These are phyloP conservation scores for Aureobasidium sp. DNA, from an alignment of 2,329 filamentous ascomycete genomes.

Conservation along the genomic window DNA sequence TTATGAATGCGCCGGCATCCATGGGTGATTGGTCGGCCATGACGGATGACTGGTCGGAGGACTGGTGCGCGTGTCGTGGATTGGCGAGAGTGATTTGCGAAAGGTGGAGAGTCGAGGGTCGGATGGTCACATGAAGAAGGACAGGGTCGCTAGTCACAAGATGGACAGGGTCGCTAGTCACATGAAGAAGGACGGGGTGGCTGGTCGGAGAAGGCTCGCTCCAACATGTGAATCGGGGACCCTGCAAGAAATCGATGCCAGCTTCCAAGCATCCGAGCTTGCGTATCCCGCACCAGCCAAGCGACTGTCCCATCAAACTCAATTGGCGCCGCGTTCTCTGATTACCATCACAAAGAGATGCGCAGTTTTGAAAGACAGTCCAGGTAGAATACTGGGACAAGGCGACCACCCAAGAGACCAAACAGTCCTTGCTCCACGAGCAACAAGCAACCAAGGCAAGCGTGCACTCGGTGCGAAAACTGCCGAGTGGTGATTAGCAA, in stretches of 20 bases:
- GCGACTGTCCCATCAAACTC: background rate
- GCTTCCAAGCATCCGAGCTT: background rate
- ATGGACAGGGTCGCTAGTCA: conserved; percentile 1
- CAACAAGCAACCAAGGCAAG: background rate
- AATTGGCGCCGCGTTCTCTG: background rate
- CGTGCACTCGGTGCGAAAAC: background rate
- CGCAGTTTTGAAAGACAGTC: background rate
- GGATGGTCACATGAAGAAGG: background rate
- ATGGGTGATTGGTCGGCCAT: conserved; percentile 14
- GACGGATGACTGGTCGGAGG: background rate
- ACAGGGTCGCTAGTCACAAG: background rate
- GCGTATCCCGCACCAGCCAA: background rate
- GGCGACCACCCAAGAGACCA: background rate
- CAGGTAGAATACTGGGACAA: background rate
- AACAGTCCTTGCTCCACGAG: background rate
- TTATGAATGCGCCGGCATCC: conserved; percentile 34
- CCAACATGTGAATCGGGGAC: background rate
- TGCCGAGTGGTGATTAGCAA: background rate
- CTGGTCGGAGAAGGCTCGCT: background rate
- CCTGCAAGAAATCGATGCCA: background rate
- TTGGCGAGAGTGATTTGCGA: conserved; percentile 2
- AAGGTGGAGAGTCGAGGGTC: background rate
- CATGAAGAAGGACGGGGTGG: background rate
- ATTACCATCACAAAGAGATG: background rate
- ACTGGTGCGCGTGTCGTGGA: background rate